Conservation (phyloP, 106 monocot genomes). For the Dactylorhiza incarnata region DNA sequence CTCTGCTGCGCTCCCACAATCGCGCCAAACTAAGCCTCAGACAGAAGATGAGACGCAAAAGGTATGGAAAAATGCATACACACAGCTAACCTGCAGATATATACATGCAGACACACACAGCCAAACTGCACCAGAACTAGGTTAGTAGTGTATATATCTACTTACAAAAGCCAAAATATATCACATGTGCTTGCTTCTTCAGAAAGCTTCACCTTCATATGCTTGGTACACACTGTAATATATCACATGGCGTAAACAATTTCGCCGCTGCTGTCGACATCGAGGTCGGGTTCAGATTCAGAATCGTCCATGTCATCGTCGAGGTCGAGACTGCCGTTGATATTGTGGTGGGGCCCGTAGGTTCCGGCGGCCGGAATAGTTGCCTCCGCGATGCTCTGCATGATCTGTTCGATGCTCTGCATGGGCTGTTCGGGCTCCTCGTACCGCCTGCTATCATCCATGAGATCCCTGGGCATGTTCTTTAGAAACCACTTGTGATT, state of each 20-base stretch:
- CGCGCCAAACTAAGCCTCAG: too few species aligned
- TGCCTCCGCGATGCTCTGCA: conserved; percentile 47
- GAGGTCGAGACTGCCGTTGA: conserved; percentile 40
- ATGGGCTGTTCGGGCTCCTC: conserved; percentile 60
- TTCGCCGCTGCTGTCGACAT: conserved; percentile 82
- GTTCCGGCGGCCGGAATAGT: conserved; percentile 63
- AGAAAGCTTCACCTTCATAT: too few species aligned
- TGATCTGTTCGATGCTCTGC: conserved; percentile 42
- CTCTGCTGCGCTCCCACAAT: too few species aligned
- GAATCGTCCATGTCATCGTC: conserved; percentile 77
- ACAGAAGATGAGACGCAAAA: too few species aligned
- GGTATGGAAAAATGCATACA: too few species aligned
- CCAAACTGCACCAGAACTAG: too few species aligned
- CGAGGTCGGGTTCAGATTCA: conserved; percentile 70
- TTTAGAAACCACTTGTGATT: conserved; percentile 71
- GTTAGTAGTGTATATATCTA: too few species aligned
- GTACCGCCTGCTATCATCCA: conserved; percentile 54
- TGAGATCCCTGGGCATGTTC: conserved; percentile 64
- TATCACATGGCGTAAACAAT: conserved; percentile 68
- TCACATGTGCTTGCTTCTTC: too few species aligned
- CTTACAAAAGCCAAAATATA: too few species aligned
- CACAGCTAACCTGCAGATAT: too few species aligned
- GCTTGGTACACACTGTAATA: background rate
- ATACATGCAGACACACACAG: too few species aligned
- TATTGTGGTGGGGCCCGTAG: conserved; percentile 31